A percentile compares a stretch with the other conserved stretches of the same genome.
These are phyloP conservation scores for Aspergillus saccharolyticus DNA, from an alignment of 495 filamentous ascomycete genomes.

Conservation along the genomic window DNA sequence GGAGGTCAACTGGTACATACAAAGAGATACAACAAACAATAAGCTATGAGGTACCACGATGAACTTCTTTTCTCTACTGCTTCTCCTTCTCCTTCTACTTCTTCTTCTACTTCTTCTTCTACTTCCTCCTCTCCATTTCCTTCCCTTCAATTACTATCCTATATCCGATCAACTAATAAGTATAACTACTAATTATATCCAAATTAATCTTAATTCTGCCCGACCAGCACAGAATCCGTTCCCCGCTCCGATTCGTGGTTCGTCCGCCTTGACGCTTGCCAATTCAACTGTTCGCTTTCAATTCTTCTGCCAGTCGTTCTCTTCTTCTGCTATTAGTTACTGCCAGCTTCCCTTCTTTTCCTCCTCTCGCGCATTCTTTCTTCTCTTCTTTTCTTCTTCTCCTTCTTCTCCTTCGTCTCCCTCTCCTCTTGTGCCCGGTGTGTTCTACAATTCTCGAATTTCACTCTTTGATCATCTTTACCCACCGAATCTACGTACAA, in stretches of 20 bases:
- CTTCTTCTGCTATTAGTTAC: background rate
- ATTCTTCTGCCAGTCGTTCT: background rate
- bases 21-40: too few species aligned
- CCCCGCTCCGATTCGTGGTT: background rate
- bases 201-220: background rate
- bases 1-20: background rate
- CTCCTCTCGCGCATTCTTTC: background rate
- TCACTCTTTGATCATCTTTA: too few species aligned
- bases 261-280: background rate
- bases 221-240: background rate
- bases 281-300: background rate
- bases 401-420: background rate
- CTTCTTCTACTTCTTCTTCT: background rate
- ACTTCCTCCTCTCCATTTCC: background rate
- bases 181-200: background rate
- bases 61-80: background rate
- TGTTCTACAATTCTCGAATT: too few species aligned
- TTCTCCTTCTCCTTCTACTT: constrained; percentile 2
- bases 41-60: too few species aligned
- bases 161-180: too few species aligned
- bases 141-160: too few species aligned
- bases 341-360: background rate
- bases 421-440: too few species aligned
- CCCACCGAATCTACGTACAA: background rate
- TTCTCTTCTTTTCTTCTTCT: background rate